phyloP scores from a whole-genome alignment of 2,329 filamentous ascomycete species.

The Dendryphion nanum region DNA sequence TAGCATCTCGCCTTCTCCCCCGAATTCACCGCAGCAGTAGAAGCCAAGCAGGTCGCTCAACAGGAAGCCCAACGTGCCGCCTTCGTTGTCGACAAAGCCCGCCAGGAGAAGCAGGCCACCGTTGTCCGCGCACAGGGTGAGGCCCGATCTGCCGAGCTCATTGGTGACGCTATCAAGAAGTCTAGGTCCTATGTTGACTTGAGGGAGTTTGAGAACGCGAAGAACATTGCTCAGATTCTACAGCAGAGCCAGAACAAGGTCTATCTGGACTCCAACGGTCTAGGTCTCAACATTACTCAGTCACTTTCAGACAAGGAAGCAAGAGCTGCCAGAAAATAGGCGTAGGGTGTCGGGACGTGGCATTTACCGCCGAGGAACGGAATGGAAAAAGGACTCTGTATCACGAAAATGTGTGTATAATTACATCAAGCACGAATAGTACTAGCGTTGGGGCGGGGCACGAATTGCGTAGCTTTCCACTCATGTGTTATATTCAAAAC shows the following conservation, averaged over 20 bases:
- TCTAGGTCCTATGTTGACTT: conserved; percentile 94
- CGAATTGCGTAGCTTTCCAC: conserved; percentile 7
- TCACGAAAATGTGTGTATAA: conserved; percentile 4
- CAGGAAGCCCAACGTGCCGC: conserved; percentile 97
- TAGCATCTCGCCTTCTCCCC: conserved; percentile 68
- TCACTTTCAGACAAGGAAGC: conserved; percentile 40
- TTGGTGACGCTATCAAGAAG: conserved; percentile 99
- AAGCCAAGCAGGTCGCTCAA: conserved; percentile 69
- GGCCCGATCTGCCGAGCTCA: conserved; percentile 93
- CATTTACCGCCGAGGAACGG: too few species aligned
- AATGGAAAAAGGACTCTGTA: too few species aligned
- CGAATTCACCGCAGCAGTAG: conserved; percentile 67
- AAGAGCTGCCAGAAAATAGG: conserved; percentile 25
- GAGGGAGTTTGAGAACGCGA: conserved; percentile 96
- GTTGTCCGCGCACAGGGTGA: conserved; percentile 99
- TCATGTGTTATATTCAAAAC: too few species aligned
- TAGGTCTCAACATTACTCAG: conserved; percentile 80
- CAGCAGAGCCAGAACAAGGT: conserved; percentile 93
- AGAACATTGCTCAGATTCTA: conserved; percentile 80
- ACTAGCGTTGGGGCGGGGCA: conserved; percentile 2
- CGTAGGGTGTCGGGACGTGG: too few species aligned
- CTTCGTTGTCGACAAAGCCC: conserved; percentile 97
- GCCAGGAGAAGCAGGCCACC: conserved; percentile 99
- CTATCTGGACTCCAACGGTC: conserved; percentile 84
- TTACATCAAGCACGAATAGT: conserved; percentile 1